Percentiles rank a stretch among this genome's conserved stretches.
phyloP scores from a whole-genome alignment of 1,284 basidiomycete species.

The Ceratorhiza oryzae-sativae region DNA sequence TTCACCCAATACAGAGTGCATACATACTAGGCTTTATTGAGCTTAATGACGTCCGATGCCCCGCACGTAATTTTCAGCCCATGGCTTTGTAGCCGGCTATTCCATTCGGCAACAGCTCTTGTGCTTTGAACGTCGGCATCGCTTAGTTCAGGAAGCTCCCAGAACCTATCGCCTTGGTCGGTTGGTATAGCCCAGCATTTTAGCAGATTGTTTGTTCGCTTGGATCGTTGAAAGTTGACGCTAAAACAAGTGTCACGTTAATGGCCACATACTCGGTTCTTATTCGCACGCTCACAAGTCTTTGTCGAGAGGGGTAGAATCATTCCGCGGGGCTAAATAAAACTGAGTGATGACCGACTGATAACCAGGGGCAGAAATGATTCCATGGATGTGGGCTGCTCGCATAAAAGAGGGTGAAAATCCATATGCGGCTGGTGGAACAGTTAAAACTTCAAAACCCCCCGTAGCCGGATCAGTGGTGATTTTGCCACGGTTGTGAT shows the following conservation, averaged over 20 bases:
- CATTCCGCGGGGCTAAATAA: conserved; percentile 4
- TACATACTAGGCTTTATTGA: not conserved
- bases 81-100: not conserved
- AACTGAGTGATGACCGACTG: not conserved
- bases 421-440: not conserved
- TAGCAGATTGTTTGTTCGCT: not conserved
- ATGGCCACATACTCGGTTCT: not conserved
- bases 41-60: not conserved
- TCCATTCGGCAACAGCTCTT: conserved; percentile 5
- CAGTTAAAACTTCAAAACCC: conserved; percentile 1
- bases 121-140: not conserved
- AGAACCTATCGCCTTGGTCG: not conserved
- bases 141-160: not conserved
- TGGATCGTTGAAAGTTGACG: not conserved
- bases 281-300: not conserved
- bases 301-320: not conserved
- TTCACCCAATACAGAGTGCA: too few species aligned
- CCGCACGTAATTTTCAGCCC: conserved; percentile 10
- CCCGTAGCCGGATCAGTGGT: not conserved
- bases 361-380: conserved; percentile 4
- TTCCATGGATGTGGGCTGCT: conserved; percentile 14
- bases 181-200: not conserved
- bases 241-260: not conserved
- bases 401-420: not conserved
- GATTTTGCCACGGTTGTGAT: conserved; percentile 3